Base-by-base conservation (phyloP, 2,329 filamentous ascomycete genomes). In the Tympanopsis confertula region DNA sequence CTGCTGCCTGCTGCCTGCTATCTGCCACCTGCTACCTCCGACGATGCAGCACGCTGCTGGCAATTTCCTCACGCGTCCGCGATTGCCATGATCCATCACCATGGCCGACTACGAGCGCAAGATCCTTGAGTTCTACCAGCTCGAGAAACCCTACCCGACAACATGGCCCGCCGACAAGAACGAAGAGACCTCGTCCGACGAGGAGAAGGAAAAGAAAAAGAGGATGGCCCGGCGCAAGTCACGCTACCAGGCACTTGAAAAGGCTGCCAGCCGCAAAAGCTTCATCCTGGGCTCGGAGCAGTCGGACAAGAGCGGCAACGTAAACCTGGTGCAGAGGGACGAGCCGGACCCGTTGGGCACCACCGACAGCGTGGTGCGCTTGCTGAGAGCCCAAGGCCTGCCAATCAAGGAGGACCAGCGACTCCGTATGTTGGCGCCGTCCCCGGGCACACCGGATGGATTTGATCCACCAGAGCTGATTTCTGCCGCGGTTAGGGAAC, bases 261-360 rank as follows among this genome's bases (percentile, higher is more conserved):
- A 81, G 41, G 77, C 77, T 38, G 73, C 82, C 35, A 83, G 80
- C 57, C 71, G 78, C 41, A 72, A 73, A 50, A 85, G 75, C 54
- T 63, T 69, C 36, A 61, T 85, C 14, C 72, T 76, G 1, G 82
- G 82, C 1, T 74, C 80, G 4, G 76, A 86, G 54, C 78, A 72
- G 51, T 75, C 73, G 3, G 73, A 71, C 36, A 64, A 59, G 43
- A 74, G 77, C 51, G 81, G 80, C 20, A 68, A 81, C 35, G 82
- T 84, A 45, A 91, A 79, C 48, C 61, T 89, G 42, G 84, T 94
- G 20, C 85, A 91, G 53, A 83, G 83, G 54, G 91, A 98, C 55
- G 93, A 98, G 57, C 75, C 86, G 2, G 91, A 98, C 61, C 87
- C 91, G 4, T 61, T 98, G 38, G 91, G 91, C n/a, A 78, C 78